Percentiles rank a stretch among this genome's conserved stretches.
Evolutionary conservation across 2,329 filamentous ascomycete species (phyloP).

Genomic region (Dothistroma septosporum): DNA sequence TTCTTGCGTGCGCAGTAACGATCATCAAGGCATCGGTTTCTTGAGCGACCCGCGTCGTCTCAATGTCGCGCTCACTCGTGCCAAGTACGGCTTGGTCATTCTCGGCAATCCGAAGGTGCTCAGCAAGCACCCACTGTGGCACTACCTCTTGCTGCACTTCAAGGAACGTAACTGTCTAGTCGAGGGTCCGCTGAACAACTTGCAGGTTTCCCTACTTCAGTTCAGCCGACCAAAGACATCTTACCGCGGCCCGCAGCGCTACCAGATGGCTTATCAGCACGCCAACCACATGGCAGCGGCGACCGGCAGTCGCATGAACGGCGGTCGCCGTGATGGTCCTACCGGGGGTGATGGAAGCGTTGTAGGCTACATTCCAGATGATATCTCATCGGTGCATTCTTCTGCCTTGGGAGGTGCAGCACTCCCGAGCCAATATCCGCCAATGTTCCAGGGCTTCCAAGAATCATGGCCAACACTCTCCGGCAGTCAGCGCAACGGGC

Average conservation of each 20-base stretch:
- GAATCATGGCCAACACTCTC: slow-evolving; percentile 80
- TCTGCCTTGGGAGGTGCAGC: slow-evolving; percentile 77
- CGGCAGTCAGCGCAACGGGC: slow-evolving; percentile 61
- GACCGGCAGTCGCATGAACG: slow-evolving; percentile 43
- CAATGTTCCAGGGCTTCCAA: slow-evolving; percentile 92
- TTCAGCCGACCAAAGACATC: slow-evolving; percentile 91
- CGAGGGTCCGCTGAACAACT: slow-evolving; percentile 87
- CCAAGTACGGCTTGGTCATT: slow-evolving; percentile 94
- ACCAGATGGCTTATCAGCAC: slow-evolving; percentile 73
- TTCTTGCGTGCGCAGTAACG: slow-evolving; percentile 96
- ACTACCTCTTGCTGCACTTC: slow-evolving; percentile 90
- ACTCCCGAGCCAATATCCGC: slow-evolving; percentile 71
- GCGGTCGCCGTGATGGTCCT: slow-evolving; percentile 47
- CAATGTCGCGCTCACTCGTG: slow-evolving; percentile 93
- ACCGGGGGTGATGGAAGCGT: slow-evolving; percentile 75
- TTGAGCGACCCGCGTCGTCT: slow-evolving; percentile 94
- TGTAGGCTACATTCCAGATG: slow-evolving; percentile 92
- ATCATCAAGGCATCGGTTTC: slow-evolving; percentile 98
- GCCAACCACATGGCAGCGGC: slow-evolving; percentile 57
- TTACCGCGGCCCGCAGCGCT: slow-evolving; percentile 83
- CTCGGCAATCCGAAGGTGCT: slow-evolving; percentile 96
- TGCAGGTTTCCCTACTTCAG: slow-evolving; percentile 92
- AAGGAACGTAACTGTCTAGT: slow-evolving; percentile 95
- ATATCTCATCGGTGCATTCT: slow-evolving; percentile 94
- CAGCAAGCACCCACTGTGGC: slow-evolving; percentile 97